Evolutionary conservation across 2,329 filamentous ascomycete genomes (phyloP).

Genomic region (Chaetomiaceae sp.): DNA sequence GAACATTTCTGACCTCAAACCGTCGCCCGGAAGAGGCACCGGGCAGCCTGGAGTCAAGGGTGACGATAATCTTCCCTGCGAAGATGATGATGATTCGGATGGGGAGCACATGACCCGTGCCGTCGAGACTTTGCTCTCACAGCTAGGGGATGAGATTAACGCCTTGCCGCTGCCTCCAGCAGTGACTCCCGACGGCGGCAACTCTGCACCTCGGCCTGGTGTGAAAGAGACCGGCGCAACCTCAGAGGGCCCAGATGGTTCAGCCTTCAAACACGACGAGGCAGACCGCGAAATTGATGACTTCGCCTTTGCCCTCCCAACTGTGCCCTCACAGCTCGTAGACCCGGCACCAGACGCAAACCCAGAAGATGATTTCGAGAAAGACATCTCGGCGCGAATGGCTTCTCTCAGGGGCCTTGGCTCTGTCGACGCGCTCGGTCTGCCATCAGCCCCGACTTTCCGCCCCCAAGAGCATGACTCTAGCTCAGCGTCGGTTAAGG

Average conservation of each 20-base stretch:
- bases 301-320: conserved; percentile 39
- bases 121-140: conserved; percentile 41
- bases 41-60: too few relatives aligned
- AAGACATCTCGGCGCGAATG: conserved; percentile 48
- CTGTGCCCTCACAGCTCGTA: conserved; percentile 41
- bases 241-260: too few relatives aligned
- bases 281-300: background rate
- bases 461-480: conserved; percentile 39
- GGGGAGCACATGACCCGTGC: conserved; percentile 44
- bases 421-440: conserved; percentile 33
- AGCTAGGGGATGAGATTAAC: conserved; percentile 41
- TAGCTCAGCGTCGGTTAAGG: conserved; percentile 24
- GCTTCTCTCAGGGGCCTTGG: conserved; percentile 43
- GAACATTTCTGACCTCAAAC: conserved; percentile 31
- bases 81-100: conserved; percentile 41
- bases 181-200: background rate
- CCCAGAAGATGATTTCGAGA: conserved; percentile 32
- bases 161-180: conserved; percentile 2
- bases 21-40: too few relatives aligned
- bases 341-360: conserved; percentile 32
- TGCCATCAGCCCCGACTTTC: conserved; percentile 49
- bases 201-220: too few relatives aligned
- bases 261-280: too few relatives aligned
- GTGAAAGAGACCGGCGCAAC: too few relatives aligned
- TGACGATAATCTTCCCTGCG: conserved; percentile 10